Evolutionary conservation across 176 grass and related monocot species (phyloP).

Genomic region (Raddia distichophylla): DNA sequence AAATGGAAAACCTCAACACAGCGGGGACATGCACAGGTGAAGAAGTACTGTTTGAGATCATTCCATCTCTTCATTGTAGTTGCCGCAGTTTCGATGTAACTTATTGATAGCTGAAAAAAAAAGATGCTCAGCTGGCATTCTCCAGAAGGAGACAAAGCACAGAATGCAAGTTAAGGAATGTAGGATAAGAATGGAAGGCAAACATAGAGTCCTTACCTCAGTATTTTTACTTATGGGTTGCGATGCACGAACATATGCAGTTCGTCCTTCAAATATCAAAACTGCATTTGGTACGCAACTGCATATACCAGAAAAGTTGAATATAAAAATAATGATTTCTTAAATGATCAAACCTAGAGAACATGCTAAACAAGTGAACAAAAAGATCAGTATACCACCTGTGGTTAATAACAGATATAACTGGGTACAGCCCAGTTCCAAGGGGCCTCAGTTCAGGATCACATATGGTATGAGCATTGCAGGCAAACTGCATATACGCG

Average conservation of each 20-base stretch:
- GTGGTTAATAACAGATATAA: slow-evolving; percentile 98
- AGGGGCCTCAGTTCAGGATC: slow-evolving; percentile 86
- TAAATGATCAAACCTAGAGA: slow-evolving; percentile 24
- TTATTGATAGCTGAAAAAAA: slow-evolving; percentile 73
- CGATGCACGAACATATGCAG: slow-evolving; percentile 73
- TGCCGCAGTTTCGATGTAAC: slow-evolving; percentile 94
- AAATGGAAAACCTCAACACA: slow-evolving; percentile 71
- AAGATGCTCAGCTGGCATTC: slow-evolving; percentile 20
- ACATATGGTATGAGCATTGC: slow-evolving; percentile 97
- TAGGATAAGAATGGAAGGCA: slow-evolving; percentile 20
- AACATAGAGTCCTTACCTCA: slow-evolving; percentile 58
- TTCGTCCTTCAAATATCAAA: slow-evolving; percentile 82
- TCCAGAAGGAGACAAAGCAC: slow-evolving; percentile 31
- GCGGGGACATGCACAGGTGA: slow-evolving; percentile 70
- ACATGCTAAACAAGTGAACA: slow-evolving; percentile 39
- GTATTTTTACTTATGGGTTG: slow-evolving; percentile 72
- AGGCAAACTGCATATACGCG: slow-evolving; percentile 63
- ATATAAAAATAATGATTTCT: slow-evolving; percentile 32
- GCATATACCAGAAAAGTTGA: slow-evolving; percentile 39
- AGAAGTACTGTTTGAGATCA: slow-evolving; percentile 89
- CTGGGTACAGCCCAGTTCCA: slow-evolving; percentile 86
- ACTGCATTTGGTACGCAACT: slow-evolving; percentile 98
- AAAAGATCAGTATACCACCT: slow-evolving; percentile 54
- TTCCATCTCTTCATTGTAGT: slow-evolving; percentile 69
- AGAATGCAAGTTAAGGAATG: slow-evolving; percentile 28